Conservation (phyloP, 345 rosid species). For the Corymbia maculata region DNA sequence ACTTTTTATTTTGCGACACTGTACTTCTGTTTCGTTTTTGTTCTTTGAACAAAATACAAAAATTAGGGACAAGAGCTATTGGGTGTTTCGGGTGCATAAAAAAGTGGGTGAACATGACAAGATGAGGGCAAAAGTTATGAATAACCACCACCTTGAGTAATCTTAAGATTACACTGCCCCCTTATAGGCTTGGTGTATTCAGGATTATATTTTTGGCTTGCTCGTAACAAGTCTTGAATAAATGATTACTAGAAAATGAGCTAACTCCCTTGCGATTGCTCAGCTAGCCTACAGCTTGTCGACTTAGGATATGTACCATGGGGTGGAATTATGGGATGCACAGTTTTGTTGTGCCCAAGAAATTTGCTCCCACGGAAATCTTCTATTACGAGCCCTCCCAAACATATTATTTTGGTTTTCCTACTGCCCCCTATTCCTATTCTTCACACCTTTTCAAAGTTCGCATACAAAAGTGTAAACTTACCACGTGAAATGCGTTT, state of each 20-base stretch:
- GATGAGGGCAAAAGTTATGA: not conserved
- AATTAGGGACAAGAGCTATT: not conserved
- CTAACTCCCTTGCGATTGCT: not conserved
- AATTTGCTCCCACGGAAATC: too few species aligned
- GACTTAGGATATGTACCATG: not conserved
- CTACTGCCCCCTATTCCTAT: not conserved
- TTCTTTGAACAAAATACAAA: not conserved
- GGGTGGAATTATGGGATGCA: too few species aligned
- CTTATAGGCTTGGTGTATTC: too few species aligned
- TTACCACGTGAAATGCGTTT: too few species aligned
- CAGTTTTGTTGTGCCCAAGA: too few species aligned
- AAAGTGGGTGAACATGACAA: not conserved
- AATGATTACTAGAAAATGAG: not conserved
- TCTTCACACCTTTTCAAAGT: not conserved
- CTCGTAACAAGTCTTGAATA: not conserved
- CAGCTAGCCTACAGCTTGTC: not conserved
- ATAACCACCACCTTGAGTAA: too few species aligned
- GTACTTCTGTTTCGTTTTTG: not conserved
- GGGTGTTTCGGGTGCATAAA: too few species aligned
- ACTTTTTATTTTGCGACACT: not conserved
- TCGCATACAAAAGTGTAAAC: not conserved
- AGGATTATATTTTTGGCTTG: not conserved
- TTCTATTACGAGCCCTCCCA: too few species aligned
- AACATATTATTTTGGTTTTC: too few species aligned
- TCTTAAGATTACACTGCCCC: too few species aligned